Percentiles rank a stretch among this genome's conserved stretches.
phyloP scores from a whole-genome alignment of 2,329 filamentous ascomycete genomes.

The Ophiostoma sp. region DNA sequence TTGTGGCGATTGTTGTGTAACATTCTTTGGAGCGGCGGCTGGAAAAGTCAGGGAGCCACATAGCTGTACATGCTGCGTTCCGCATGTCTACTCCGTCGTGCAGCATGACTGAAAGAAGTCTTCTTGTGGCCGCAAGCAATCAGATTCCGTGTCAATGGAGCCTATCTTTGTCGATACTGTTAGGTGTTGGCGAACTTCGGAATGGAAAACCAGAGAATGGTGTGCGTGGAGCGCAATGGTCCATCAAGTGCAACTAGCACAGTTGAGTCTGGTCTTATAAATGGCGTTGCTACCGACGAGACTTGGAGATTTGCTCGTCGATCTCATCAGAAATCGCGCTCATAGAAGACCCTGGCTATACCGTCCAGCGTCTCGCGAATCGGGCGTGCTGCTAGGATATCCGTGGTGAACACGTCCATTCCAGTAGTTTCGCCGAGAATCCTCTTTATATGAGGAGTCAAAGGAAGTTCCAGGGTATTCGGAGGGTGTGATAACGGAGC shows the following conservation, averaged over 20 bases:
- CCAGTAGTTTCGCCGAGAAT: conserved; percentile 72
- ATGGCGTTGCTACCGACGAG: background rate
- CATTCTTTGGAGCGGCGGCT: background rate
- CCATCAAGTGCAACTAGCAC: too few species aligned
- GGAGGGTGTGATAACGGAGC: conserved; percentile 15
- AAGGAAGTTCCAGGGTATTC: background rate
- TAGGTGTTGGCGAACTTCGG: background rate
- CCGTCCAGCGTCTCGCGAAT: conserved; percentile 60
- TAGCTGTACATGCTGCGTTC: background rate
- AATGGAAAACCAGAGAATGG: background rate
- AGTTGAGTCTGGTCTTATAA: background rate
- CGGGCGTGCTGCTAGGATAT: conserved; percentile 54
- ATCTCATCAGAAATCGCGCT: conserved; percentile 35
- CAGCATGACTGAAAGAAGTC: background rate
- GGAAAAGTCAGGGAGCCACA: background rate
- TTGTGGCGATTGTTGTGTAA: background rate
- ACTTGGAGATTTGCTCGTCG: background rate
- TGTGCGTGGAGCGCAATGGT: too few species aligned
- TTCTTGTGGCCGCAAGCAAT: background rate
- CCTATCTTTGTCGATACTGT: background rate
- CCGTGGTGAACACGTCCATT: conserved; percentile 59
- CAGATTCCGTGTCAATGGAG: background rate
- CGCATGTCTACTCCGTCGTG: background rate
- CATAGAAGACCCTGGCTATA: conserved; percentile 69
- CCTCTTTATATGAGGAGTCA: conserved; percentile 55